Evolutionary conservation across 2,329 filamentous ascomycete species (phyloP), one percentile per base, ranked within the genome.

Genomic region (Sporothrix pseudoabietina): DNA sequence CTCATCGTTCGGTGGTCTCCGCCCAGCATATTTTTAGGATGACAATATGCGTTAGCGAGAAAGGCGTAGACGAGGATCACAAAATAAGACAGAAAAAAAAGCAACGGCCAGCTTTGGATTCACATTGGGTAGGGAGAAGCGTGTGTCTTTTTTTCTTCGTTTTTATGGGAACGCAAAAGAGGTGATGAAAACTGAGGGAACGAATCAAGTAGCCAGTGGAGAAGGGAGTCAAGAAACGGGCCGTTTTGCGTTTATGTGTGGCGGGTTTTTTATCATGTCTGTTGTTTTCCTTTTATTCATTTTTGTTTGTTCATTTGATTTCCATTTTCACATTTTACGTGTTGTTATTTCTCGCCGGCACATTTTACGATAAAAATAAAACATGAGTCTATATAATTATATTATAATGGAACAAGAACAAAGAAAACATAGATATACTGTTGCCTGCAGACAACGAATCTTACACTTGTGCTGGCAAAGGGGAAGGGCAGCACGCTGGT

Each of bases 1-100:
- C 32, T 84, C 87, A 26, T 87, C 85, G 77, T 89, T 91, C 79
- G 84, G 87, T 32, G 79, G 79, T 2, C 68, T 81, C 71, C 76
- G 79, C 55, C 77, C 78, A 22, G 75, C 75, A 16, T 80, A 80
- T 74, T 81, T 79, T 79, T 81, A 77, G 41, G 41, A 14, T 16
- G 44, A 14, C 3, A 4, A 16, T 5, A 49, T 5, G 14, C 44
- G 44, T 19, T 49, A 19, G 19, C 19, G 44, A 12, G n/a, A n/a
- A n/a, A n/a, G n/a, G 19, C 9, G 41, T 47, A 71, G 52, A 44
- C n/a, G 44, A 59, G 32, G 52, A 7, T 44, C 4, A 16, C 6
- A 59, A 61, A 54, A 12, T 3, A 44, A 44, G 30, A 22, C 30
- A 22, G 8, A 22, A 54, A n/a, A 54, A 55, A 22, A 26, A 55